Percentiles rank a stretch among this genome's conserved stretches.
These are phyloP conservation scores for Oehlia diaphana DNA, from an alignment of 192 early-diverging fungal species.

Conservation along the genomic window DNA sequence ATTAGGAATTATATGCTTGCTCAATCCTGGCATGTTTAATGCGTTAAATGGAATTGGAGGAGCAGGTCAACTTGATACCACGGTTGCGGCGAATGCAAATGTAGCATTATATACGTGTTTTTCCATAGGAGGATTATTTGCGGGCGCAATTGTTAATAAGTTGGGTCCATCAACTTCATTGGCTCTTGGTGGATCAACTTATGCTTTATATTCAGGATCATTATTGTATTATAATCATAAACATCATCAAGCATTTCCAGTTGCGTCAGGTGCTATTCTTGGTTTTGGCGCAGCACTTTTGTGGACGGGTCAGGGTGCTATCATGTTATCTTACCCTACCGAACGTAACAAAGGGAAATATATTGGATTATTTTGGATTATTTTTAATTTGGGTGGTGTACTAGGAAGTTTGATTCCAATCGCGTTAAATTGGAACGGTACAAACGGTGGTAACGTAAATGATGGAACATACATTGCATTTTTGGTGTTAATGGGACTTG, in stretches of 20 bases:
- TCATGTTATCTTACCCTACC: constrained; percentile 84
- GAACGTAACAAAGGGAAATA: constrained; percentile 81
- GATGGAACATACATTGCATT: constrained; percentile 78
- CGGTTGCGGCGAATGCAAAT: constrained; percentile 69
- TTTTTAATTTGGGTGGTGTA: constrained; percentile 82
- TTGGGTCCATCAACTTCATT: constrained; percentile 72
- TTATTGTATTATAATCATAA: constrained; percentile 70
- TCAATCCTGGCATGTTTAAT: constrained; percentile 27
- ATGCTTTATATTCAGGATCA: constrained; percentile 79
- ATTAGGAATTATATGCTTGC: not conserved
- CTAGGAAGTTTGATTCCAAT: constrained; percentile 77
- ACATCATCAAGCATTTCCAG: constrained; percentile 58
- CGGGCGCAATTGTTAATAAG: constrained; percentile 78
- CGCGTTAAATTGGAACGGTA: constrained; percentile 64
- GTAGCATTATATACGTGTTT: constrained; percentile 80
- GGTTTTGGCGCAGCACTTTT: constrained; percentile 77
- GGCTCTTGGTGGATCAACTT: constrained; percentile 64
- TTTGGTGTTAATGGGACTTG: constrained; percentile 65
- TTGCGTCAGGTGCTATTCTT: constrained; percentile 75
- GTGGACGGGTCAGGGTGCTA: constrained; percentile 76
- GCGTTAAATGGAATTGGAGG: constrained; percentile 51
- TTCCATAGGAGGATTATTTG: constrained; percentile 73
- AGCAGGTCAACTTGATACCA: constrained; percentile 62
- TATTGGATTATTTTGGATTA: constrained; percentile 86
- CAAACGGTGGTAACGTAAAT: constrained; percentile 47